These are phyloP conservation scores for Fraxinus quadrangulata DNA, from an alignment of 257 asterid species.

Conservation along the genomic window DNA sequence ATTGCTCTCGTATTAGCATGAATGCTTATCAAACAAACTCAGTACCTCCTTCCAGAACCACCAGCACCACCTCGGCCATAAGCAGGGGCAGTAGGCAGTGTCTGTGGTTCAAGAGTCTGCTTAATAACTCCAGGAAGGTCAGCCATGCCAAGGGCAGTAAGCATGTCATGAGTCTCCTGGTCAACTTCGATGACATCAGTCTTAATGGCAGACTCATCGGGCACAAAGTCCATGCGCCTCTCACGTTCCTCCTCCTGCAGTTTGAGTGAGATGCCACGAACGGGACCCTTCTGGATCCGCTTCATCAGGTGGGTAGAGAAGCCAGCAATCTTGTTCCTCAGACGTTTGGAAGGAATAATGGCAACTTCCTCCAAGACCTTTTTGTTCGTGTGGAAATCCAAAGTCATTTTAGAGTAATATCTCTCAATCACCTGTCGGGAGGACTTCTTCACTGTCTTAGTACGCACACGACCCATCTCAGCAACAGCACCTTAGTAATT, in stretches of 20 bases:
- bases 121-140: constrained; percentile 51
- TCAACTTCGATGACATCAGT: constrained; percentile 50
- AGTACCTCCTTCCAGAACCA: constrained; percentile 40
- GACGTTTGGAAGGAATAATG: constrained; percentile 47
- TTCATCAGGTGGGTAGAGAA: constrained; percentile 52
- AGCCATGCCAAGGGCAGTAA: constrained; percentile 48
- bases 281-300: constrained; percentile 48
- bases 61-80: constrained; percentile 39
- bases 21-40: background rate
- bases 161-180: constrained; percentile 55
- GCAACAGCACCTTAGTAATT: background rate
- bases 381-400: constrained; percentile 55
- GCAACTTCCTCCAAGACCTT: constrained; percentile 47
- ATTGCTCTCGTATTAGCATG: background rate
- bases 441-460: constrained; percentile 56
- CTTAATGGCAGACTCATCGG: constrained; percentile 58
- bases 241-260: constrained; percentile 51
- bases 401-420: constrained; percentile 55
- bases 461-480: constrained; percentile 55
- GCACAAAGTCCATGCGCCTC: constrained; percentile 58
- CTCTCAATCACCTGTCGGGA: constrained; percentile 54
- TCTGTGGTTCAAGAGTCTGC: constrained; percentile 36
- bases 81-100: constrained; percentile 26
- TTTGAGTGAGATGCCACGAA: constrained; percentile 46
- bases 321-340: constrained; percentile 47